Percentiles rank a stretch among this genome's conserved stretches.
Evolutionary conservation across 805 yeast species (phyloP).

Genomic region (Saccharomyces paradoxus): DNA sequence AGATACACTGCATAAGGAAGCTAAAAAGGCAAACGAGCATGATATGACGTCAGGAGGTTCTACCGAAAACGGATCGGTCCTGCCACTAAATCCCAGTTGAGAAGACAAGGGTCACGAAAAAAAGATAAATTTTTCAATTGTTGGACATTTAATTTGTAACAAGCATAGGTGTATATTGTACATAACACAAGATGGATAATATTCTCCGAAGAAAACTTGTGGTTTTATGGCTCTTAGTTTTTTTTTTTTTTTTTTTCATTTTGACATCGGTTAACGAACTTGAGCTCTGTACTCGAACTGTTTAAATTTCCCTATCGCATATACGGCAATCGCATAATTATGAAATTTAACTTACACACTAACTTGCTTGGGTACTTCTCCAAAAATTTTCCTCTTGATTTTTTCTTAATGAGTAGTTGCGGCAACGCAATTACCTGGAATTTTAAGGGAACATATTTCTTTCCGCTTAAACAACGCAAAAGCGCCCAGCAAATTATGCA

Average conservation of each 20-base stretch:
- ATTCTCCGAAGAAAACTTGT: background rate
- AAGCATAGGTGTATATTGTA: background rate
- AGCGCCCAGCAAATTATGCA: background rate
- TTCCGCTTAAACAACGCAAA: background rate
- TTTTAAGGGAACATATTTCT: background rate
- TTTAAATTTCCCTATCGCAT: too few relatives aligned
- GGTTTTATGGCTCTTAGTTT: too few relatives aligned
- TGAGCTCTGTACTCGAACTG: too few relatives aligned
- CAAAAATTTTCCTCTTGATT: background rate
- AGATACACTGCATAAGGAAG: conserved; percentile 1
- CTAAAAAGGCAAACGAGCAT: background rate
- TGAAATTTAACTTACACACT: too few relatives aligned
- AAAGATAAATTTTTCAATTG: background rate
- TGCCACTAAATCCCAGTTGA: conserved; percentile 14
- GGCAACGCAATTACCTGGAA: background rate
- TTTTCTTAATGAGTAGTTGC: background rate
- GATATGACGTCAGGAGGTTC: background rate
- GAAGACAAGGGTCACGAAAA: background rate
- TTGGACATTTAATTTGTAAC: background rate
- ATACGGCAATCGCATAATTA: too few relatives aligned
- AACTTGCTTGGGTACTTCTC: background rate
- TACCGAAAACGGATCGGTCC: conserved; percentile 4
- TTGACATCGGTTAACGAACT: too few relatives aligned
- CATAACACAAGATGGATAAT: background rate
- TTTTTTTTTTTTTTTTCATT: too few relatives aligned